Conservation (phyloP, 179 eudicot species). For the Corrigiola litoralis region DNA sequence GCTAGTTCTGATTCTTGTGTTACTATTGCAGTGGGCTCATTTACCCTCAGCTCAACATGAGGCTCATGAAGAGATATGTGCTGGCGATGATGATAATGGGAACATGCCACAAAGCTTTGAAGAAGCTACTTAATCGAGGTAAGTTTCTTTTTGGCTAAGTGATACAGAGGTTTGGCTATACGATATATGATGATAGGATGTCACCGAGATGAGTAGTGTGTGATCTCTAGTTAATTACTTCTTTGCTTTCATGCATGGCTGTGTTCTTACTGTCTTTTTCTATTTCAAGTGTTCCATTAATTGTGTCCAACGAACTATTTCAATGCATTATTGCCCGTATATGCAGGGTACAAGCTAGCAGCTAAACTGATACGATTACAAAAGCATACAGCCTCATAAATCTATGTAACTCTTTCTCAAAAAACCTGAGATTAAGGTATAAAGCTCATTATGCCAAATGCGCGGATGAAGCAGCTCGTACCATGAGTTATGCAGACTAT, state of each 20-base stretch:
- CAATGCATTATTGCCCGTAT: neutral
- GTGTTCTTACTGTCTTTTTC: neutral
- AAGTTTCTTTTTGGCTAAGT: neutral
- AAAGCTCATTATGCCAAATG: no score
- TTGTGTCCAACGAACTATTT: neutral
- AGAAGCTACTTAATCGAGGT: constrained; percentile 8
- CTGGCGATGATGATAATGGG: constrained; percentile 22
- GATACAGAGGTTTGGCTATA: no score
- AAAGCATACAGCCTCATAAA: no score
- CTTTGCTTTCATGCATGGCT: neutral
- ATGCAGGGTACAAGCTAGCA: no score
- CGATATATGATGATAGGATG: no score
- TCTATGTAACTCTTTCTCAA: no score
- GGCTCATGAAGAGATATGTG: constrained; percentile 27
- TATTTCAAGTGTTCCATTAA: neutral
- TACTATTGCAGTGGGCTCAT: constrained; percentile 65
- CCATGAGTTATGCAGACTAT: no score
- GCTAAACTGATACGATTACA: no score
- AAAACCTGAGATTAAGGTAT: no score
- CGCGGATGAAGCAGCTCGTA: no score
- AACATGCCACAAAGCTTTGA: constrained; percentile 14
- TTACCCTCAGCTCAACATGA: constrained; percentile 42
- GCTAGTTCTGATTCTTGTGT: no score
- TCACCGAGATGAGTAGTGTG: no score
- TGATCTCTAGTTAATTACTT: neutral